A percentile compares a stretch with the other conserved stretches of the same genome.
phyloP scores from a whole-genome alignment of 2,329 filamentous ascomycete species.

The Mollisia scopiformis region DNA sequence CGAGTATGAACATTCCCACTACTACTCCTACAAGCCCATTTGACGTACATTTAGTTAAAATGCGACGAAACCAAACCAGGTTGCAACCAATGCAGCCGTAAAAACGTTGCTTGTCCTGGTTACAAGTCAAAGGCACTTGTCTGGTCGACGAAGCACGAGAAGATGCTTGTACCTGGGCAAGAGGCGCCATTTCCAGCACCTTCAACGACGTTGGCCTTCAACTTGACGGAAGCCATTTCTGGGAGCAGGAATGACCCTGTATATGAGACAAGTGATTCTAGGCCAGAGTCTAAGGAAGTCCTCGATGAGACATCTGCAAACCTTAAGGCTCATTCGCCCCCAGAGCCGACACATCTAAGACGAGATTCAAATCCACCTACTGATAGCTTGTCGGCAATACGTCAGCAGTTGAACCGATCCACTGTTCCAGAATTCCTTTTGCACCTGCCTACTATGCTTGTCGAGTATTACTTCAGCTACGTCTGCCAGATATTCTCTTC shows the following conservation, averaged over 20 bases:
- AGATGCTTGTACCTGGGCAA: conserved; percentile 20
- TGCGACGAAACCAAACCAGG: conserved; percentile 35
- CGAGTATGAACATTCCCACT: conserved; percentile 21
- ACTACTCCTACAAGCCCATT: not conserved
- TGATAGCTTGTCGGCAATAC: conserved; percentile 32
- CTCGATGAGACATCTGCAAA: not conserved
- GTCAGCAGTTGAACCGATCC: conserved; percentile 31
- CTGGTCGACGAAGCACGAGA: conserved; percentile 37
- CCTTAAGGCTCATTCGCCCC: not conserved
- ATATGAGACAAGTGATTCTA: not conserved
- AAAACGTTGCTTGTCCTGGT: conserved; percentile 30
- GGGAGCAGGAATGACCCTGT: not conserved
- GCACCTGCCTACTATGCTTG: conserved; percentile 52
- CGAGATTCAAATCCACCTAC: conserved; percentile 20
- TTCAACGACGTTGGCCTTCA: conserved; percentile 8
- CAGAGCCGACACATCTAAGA: not conserved
- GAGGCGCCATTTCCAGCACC: conserved; percentile 6
- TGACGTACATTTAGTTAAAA: conserved; percentile 29
- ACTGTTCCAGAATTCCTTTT: conserved; percentile 32
- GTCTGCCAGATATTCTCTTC: conserved; percentile 65
- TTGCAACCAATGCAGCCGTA: conserved; percentile 31
- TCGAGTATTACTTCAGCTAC: conserved; percentile 67
- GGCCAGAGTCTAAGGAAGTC: not conserved
- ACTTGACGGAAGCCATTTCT: conserved; percentile 8
- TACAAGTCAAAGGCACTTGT: conserved; percentile 31